Conservation (phyloP, 2,329 filamentous ascomycete genomes). For the Ramichloridium luteum region DNA sequence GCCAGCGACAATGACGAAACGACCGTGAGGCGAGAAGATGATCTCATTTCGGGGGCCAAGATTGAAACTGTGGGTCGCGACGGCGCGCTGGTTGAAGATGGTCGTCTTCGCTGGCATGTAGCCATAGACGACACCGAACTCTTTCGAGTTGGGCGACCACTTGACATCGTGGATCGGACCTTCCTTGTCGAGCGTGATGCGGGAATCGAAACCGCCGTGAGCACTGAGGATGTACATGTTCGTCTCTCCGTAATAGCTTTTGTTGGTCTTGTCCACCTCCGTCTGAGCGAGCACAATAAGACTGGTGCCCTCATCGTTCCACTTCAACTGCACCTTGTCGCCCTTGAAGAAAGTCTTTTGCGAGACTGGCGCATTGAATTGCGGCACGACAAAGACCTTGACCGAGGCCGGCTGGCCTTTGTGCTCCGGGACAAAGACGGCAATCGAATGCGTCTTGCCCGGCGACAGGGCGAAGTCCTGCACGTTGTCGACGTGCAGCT, state of each 20-base stretch:
- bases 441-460: conserved; percentile 80
- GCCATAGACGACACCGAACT: conserved; percentile 95
- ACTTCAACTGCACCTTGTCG: conserved; percentile 97
- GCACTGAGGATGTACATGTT: conserved; percentile 90
- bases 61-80: conserved; percentile 72
- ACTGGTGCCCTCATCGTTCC: conserved; percentile 85
- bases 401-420: conserved; percentile 87
- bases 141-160: conserved; percentile 97
- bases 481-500: conserved; percentile 83
- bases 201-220: conserved; percentile 82
- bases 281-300: conserved; percentile 93
- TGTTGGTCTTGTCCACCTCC: conserved; percentile 94
- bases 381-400: conserved; percentile 85
- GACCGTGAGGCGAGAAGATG: conserved; percentile 81
- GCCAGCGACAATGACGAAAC: conserved; percentile 85
- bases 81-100: conserved; percentile 85
- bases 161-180: conserved; percentile 94
- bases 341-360: conserved; percentile 99
- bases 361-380: conserved; percentile 71
- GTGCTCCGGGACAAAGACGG: conserved; percentile 88
- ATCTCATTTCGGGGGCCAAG: conserved; percentile 89
- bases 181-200: conserved; percentile 75
- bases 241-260: conserved; percentile 98
- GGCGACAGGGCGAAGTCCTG: conserved; percentile 80
- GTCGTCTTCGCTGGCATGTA: conserved; percentile 99